Evolutionary conservation across 202 grass and related monocot genomes (phyloP).

Genomic region (Eragrostis tef): DNA sequence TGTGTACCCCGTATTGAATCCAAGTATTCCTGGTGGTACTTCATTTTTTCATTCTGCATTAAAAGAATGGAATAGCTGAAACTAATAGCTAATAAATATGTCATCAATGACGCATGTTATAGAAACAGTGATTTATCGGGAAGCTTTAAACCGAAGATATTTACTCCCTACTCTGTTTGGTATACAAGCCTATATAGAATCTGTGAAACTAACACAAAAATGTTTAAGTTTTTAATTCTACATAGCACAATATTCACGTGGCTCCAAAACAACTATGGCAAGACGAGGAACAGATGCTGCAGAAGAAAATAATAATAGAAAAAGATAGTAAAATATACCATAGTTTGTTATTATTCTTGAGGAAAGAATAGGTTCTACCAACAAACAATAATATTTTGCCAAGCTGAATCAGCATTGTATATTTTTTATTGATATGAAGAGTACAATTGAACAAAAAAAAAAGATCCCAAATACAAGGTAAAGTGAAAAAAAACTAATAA

Average conservation of each 20-base stretch:
- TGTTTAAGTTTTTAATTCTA: conserved; percentile 16
- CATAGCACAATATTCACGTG: background rate
- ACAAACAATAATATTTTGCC: background rate
- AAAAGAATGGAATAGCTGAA: conserved; percentile 31
- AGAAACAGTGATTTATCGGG: conserved; percentile 19
- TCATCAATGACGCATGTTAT: conserved; percentile 36
- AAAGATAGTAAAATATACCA: background rate
- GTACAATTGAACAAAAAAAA: background rate
- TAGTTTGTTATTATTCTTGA: background rate
- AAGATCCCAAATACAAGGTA: conserved; percentile 9
- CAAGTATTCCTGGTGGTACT: conserved; percentile 89
- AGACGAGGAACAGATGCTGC: background rate
- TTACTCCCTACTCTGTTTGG: background rate
- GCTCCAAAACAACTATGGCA: conserved; percentile 3
- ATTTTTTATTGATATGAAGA: conserved; percentile 13
- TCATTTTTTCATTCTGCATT: conserved; percentile 80
- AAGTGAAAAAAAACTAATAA: conserved; percentile 23
- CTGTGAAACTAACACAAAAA: conserved; percentile 22
- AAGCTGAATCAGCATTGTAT: background rate
- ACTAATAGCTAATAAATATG: conserved; percentile 22
- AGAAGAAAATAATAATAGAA: background rate
- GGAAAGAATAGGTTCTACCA: conserved; percentile 3
- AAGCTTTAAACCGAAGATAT: conserved; percentile 19
- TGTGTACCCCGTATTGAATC: conserved; percentile 83
- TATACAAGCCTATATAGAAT: conserved; percentile 3